A percentile compares a stretch with the other conserved stretches of the same genome.
These are phyloP conservation scores for Daldinia childiae DNA, from an alignment of 495 filamentous ascomycete genomes.

Conservation along the genomic window DNA sequence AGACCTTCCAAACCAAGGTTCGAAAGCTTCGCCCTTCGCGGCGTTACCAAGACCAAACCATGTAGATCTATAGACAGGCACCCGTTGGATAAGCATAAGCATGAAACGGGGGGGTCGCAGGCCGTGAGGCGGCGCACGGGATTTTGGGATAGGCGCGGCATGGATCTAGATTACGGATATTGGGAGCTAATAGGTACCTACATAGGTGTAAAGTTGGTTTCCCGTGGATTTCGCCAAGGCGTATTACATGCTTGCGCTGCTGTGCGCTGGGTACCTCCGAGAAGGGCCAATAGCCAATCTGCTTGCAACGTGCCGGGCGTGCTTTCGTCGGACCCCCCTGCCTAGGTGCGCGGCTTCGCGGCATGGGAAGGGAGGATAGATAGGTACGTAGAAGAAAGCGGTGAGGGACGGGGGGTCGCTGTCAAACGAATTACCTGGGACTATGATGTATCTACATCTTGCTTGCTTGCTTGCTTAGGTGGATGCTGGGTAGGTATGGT, in stretches of 20 bases:
- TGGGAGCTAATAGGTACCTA: background rate
- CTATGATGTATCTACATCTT: background rate
- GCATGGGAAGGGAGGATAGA: background rate
- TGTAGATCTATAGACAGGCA: background rate
- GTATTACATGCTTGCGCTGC: background rate
- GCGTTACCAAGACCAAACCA: background rate
- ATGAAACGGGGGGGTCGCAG: constrained; percentile 4
- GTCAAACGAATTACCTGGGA: background rate
- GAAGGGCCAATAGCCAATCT: constrained; percentile 14
- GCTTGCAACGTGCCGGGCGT: constrained; percentile 7
- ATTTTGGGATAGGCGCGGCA: constrained; percentile 10
- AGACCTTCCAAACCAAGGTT: background rate
- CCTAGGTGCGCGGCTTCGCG: background rate
- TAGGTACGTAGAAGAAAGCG: background rate
- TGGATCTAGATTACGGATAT: constrained; percentile 14
- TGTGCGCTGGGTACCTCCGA: background rate
- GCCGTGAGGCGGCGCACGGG: constrained; percentile 5
- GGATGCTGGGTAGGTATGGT: too few relatives aligned
- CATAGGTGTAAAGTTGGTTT: background rate
- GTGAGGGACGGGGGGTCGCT: background rate
- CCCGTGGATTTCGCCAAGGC: background rate
- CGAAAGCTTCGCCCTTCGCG: background rate
- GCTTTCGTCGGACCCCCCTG: background rate
- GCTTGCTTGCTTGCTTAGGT: background rate
- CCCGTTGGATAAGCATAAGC: background rate